Conservation (phyloP, 192 early-diverging fungal species). For the Cetraspora pellucida region DNA sequence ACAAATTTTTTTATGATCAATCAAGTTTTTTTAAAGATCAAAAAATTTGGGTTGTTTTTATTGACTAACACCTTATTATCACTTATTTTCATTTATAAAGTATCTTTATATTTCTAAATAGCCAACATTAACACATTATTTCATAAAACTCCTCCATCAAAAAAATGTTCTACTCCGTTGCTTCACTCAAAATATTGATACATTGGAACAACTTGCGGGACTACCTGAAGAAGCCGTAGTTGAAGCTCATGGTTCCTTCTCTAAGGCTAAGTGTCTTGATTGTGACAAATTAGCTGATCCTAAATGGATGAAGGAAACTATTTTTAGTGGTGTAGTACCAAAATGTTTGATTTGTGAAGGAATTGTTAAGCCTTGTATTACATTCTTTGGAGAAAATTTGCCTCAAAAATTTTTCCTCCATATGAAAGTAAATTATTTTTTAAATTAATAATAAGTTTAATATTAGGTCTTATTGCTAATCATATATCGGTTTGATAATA, state of each 20-base stretch:
- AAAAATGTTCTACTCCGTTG: constrained; percentile 74
- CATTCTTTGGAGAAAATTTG: constrained; percentile 92
- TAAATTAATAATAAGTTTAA: not conserved
- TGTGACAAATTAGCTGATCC: constrained; percentile 54
- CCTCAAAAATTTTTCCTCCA: constrained; percentile 74
- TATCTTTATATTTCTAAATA: constrained; percentile 29
- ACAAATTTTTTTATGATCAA: too few species aligned
- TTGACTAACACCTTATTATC: not conserved
- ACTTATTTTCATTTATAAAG: not conserved
- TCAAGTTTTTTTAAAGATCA: too few species aligned
- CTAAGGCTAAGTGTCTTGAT: constrained; percentile 72
- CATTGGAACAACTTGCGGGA: constrained; percentile 85
- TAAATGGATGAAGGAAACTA: constrained; percentile 46
- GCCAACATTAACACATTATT: constrained; percentile 88
- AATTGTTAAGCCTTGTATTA: constrained; percentile 92
- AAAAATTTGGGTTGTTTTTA: too few species aligned
- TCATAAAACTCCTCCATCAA: constrained; percentile 75
- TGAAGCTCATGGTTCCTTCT: constrained; percentile 95
- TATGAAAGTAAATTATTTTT: constrained; percentile 42
- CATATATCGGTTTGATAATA: not conserved
- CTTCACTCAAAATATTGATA: constrained; percentile 98
- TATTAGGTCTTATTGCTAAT: not conserved
- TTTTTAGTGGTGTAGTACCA: constrained; percentile 65
- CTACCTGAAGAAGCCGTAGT: constrained; percentile 71
- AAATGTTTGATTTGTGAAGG: constrained; percentile 66